Base-by-base conservation (phyloP, 208 protist genomes). In the Wallacemonas sp. region DNA sequence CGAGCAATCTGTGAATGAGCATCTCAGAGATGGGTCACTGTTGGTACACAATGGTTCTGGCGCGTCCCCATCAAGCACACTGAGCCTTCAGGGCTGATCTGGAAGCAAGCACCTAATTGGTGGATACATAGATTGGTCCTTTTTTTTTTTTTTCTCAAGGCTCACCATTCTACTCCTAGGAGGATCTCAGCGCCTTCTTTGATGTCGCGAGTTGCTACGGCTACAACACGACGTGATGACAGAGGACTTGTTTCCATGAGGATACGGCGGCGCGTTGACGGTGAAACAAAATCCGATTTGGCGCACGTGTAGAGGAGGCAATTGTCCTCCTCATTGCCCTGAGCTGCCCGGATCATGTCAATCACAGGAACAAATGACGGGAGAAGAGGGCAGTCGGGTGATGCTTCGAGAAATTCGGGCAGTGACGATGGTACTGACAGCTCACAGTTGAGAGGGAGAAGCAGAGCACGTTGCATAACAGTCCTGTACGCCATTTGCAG, bases 321-420 rank as follows among this genome's bases (percentile, higher is more conserved):
- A 72, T 96, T 96, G 28, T 49, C 22, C 15, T 44, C 30, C 31
- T 22, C 21, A 2, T 47, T 26, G 9, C 2, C 67, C 21, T 41
- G 33, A 0, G 72, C 55, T 0, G 80, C 36, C 3, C 76, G 70
- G 51, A 96, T 84, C 31, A 91, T 60, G 61, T 94, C 90, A 1
- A 96, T 73, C 2, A 86, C 61, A 12, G 90, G 90, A 14, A 96
- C 79, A 33, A 96, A 73, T 3, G 90, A 90, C 0, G 87, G 85
- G n/a, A 93, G 19, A 15, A 86, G 55, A 11, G 80, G 64, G 21
- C 92, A 54, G n/a, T 86, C 76, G 0, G 77, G 77, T 4, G 72
- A 62, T 14, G 56, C 28, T 44, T 66, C 74, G 2, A 94, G 75
- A 33, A 96, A 62, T 49, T 88, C 83, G 1, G 82, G 53, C 58